These are phyloP conservation scores for Aspergillus sp. DNA, from an alignment of 2,329 filamentous ascomycete species.

Conservation along the genomic window DNA sequence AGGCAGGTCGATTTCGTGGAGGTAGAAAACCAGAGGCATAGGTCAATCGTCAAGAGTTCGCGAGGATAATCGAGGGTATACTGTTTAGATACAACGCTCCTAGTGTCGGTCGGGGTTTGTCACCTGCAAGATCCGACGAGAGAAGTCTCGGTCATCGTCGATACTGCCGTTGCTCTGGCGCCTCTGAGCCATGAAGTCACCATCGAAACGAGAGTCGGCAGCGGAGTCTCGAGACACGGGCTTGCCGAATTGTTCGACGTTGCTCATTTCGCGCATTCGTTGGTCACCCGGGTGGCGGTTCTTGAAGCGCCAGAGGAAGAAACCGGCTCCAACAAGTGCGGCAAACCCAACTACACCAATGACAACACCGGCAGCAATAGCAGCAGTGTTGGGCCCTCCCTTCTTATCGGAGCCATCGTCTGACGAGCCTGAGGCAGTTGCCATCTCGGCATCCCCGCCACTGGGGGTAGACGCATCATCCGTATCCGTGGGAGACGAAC, in stretches of 20 bases:
- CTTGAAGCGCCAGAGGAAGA: constrained; percentile 74
- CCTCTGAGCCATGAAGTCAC: constrained; percentile 74
- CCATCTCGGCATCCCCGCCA: constrained; percentile 34
- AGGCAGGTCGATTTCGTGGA: constrained; percentile 8
- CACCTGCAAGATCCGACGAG: constrained; percentile 82
- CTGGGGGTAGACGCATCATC: constrained; percentile 17
- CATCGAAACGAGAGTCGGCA: constrained; percentile 82
- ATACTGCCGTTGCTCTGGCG: constrained; percentile 93
- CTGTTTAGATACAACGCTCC: constrained; percentile 3
- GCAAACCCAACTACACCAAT: constrained; percentile 73
- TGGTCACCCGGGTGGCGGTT: constrained; percentile 77
- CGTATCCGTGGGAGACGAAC: constrained; percentile 27
- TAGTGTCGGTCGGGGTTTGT: constrained; percentile 35
- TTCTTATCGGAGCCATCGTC: constrained; percentile 11
- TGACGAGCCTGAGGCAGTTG: constrained; percentile 33
- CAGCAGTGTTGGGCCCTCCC: constrained; percentile 67
- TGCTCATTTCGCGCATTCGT: constrained; percentile 78
- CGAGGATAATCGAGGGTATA: constrained; percentile 9
- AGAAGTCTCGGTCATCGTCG: constrained; percentile 96
- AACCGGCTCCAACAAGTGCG: constrained; percentile 65
- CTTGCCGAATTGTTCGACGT: constrained; percentile 69
- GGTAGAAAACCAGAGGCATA: constrained; percentile 12
- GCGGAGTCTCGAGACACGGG: constrained; percentile 65
- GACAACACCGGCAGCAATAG: constrained; percentile 84
- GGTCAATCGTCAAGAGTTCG: constrained; percentile 17